Evolutionary conservation across 2,329 filamentous ascomycete species (phyloP).

Genomic region (Immersiporthe knoxdaviesiana): DNA sequence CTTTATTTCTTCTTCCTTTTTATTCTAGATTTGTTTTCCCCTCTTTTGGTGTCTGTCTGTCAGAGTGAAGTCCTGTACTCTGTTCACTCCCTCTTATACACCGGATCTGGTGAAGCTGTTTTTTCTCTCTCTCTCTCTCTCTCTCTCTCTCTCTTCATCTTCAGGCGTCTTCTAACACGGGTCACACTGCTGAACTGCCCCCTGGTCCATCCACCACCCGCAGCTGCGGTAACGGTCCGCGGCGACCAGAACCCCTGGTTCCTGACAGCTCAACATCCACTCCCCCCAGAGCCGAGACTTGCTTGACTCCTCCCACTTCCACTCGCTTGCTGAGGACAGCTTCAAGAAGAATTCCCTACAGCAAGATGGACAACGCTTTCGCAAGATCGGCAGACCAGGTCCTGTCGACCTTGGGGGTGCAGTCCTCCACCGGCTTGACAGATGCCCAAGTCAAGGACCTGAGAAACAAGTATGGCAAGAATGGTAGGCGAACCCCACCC

Average conservation of each 20-base stretch:
- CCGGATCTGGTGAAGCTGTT: not conserved
- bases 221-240: conserved; percentile 15
- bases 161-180: conserved; percentile 1
- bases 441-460: conserved; percentile 61
- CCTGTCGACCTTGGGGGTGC: conserved; percentile 61
- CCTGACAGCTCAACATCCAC: conserved; percentile 12
- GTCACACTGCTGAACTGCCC: not conserved
- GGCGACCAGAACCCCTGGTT: conserved; percentile 14
- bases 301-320: conserved; percentile 18
- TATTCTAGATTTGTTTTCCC: not conserved
- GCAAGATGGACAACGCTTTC: conserved; percentile 65
- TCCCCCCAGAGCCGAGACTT: not conserved
- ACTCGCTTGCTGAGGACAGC: conserved; percentile 29
- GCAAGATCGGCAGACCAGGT: conserved; percentile 61
- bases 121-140: no score
- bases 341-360: conserved; percentile 18
- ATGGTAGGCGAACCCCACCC: conserved; percentile 56
- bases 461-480: conserved; percentile 65
- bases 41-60: not conserved
- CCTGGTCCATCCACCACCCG: conserved; percentile 20
- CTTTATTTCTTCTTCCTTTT: not conserved
- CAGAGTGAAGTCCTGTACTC: not conserved
- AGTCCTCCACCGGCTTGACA: conserved; percentile 58
- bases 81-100: not conserved
- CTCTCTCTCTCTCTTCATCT: no score